Percentiles rank a stretch among this genome's conserved stretches.
phyloP scores from a whole-genome alignment of 805 yeast genomes.

The Grigorovia transvaalensis region DNA sequence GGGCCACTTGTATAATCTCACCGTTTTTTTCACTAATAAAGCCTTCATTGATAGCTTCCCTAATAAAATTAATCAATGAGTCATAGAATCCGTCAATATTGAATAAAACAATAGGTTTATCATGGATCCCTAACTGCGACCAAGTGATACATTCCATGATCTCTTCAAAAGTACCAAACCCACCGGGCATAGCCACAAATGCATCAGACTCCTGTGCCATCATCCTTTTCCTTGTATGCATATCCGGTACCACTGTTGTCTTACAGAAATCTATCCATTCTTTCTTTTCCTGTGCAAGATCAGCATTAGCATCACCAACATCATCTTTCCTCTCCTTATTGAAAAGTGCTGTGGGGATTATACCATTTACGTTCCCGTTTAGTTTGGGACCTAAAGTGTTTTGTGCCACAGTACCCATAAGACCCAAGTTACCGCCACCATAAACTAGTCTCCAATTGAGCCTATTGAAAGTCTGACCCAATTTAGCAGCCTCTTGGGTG shows the following conservation, averaged over 20 bases:
- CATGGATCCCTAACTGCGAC: conserved; percentile 81
- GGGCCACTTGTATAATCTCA: conserved; percentile 57
- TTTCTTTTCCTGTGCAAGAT: background rate
- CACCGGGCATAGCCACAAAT: conserved; percentile 85
- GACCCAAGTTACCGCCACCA: conserved; percentile 83
- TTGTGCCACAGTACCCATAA: conserved; percentile 70
- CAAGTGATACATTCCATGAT: conserved; percentile 84
- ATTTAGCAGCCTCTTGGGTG: conserved; percentile 42
- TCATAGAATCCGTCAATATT: conserved; percentile 77
- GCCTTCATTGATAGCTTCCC: conserved; percentile 49
- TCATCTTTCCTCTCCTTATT: conserved; percentile 53
- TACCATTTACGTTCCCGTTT: conserved; percentile 65
- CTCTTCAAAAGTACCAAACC: conserved; percentile 84
- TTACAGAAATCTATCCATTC: conserved; percentile 46
- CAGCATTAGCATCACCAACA: background rate
- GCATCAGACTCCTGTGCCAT: conserved; percentile 86
- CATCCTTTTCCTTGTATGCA: conserved; percentile 80
- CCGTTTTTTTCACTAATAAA: conserved; percentile 62
- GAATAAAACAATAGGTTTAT: conserved; percentile 67
- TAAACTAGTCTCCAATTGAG: conserved; percentile 66
- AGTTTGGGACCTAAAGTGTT: conserved; percentile 38
- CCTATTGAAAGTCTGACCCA: conserved; percentile 49
- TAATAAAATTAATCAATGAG: conserved; percentile 50
- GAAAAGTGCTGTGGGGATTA: conserved; percentile 77
- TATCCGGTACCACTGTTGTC: conserved; percentile 72